Conservation (phyloP, 352 stramenopile genomes). For the Phytopythium oedochilum region DNA sequence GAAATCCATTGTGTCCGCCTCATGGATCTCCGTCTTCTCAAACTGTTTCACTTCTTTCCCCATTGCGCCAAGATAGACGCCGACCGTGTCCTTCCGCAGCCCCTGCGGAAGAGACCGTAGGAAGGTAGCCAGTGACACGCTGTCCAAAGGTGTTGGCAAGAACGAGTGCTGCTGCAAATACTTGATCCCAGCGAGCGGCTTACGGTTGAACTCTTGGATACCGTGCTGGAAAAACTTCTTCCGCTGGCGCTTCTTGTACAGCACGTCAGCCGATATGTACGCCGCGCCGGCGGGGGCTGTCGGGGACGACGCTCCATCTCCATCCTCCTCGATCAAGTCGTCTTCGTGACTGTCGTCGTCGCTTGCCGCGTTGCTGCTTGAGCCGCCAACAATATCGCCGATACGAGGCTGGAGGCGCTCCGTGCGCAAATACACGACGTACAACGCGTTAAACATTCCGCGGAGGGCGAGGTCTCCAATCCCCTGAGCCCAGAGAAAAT, state of each 20-base stretch:
- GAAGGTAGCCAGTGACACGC: conserved; percentile 80
- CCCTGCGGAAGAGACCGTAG: conserved; percentile 74
- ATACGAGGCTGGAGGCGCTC: conserved; percentile 24
- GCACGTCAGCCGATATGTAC: conserved; percentile 37
- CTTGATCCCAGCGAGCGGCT: conserved; percentile 87
- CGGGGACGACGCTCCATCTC: neutral
- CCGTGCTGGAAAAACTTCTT: conserved; percentile 85
- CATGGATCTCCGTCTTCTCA: conserved; percentile 66
- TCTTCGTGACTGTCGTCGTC: conserved; percentile 29
- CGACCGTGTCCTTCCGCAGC: conserved; percentile 81
- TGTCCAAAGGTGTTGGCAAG: conserved; percentile 70
- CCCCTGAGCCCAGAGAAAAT: conserved; percentile 67
- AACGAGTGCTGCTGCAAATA: conserved; percentile 79
- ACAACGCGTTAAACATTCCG: conserved; percentile 71
- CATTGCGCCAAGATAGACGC: conserved; percentile 82
- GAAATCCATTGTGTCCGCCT: conserved; percentile 83
- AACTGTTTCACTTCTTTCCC: conserved; percentile 76
- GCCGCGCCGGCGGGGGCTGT: conserved; percentile 1
- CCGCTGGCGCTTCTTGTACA: conserved; percentile 62
- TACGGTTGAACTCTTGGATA: conserved; percentile 94
- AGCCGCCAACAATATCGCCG: conserved; percentile 2
- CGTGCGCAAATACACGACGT: conserved; percentile 65
- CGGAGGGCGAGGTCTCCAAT: conserved; percentile 61
- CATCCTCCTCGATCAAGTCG: conserved; percentile 15
- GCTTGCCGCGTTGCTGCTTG: conserved; percentile 14